A percentile compares a stretch with the other conserved stretches of the same genome.
Evolutionary conservation across 306 rosid species (phyloP).

Genomic region (Vigna radiata): DNA sequence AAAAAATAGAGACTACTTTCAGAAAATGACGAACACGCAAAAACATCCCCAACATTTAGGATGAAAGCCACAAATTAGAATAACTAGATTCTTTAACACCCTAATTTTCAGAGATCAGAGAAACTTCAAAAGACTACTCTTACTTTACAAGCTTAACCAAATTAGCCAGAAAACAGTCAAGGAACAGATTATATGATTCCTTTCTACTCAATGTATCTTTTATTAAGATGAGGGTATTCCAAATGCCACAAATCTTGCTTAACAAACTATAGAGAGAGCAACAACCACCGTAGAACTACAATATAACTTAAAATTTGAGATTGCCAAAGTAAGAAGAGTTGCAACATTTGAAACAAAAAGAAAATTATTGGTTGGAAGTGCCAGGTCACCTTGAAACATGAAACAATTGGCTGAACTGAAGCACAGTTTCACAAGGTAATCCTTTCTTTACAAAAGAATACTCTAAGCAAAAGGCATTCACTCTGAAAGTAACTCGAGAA

Average conservation of each 20-base stretch:
- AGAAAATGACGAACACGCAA: constrained; percentile 15
- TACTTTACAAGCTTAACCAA: constrained; percentile 20
- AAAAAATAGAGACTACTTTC: constrained; percentile 9
- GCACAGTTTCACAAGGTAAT: constrained; percentile 20
- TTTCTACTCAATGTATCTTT: constrained; percentile 29
- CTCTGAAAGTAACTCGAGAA: neutral
- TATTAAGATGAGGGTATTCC: constrained; percentile 1
- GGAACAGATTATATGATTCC: constrained; percentile 18
- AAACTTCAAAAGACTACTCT: constrained; percentile 26
- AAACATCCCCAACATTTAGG: neutral
- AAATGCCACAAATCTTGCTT: neutral
- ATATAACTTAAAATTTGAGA: no score
- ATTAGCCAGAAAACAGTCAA: constrained; percentile 21
- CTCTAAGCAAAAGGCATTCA: neutral
- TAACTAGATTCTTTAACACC: constrained; percentile 25
- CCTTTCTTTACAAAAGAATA: constrained; percentile 27
- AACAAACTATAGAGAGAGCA: constrained; percentile 1
- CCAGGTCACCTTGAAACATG: constrained; percentile 19
- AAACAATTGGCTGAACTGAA: constrained; percentile 21
- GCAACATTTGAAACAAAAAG: neutral
- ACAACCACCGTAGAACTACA: neutral
- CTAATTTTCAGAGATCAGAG: constrained; percentile 30
- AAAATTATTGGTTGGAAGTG: neutral
- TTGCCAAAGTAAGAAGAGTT: neutral
- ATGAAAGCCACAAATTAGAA: constrained; percentile 9